Base-by-base conservation (phyloP, 345 rosid genomes). In the Xanthoceras sorbifolium region DNA sequence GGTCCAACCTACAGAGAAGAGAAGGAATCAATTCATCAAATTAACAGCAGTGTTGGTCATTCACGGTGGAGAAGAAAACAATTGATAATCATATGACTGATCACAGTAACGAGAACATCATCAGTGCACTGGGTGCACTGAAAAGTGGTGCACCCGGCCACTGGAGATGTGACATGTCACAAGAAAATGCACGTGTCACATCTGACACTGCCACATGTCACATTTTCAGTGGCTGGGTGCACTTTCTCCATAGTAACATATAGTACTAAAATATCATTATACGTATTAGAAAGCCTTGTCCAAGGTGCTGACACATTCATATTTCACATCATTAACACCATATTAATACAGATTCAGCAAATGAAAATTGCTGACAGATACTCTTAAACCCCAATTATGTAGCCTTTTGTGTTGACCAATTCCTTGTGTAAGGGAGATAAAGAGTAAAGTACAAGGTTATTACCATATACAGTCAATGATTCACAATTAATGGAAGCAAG, bases 1-100 rank as follows among this genome's bases (percentile, higher is more conserved):
- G 99, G 99, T 73, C 99, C 99, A 84, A 97, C 99, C 99, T 95
- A 82, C 50, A 67, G 71, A 62, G 22, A 79, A 80, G 64, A 64
- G 64, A 76, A 73, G 74, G 55, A 40, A 72, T 64, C 60, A 69
- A 64, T 29, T 64, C 65, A 29, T 77, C 71, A 73, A 71, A 83
- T 23, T 75, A 79, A 69, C 64, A 65, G 42, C 23, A 23, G 44
- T 73, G 36, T 62, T 46, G 73, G 71, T 77, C 57, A 54, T 72
- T 60, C 68, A 67, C 74, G 77, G 42, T 57, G 20, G 59, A 68
- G 50, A 73, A 71, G 8, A 62, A 67, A 34, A 48, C 32, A 36
- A 71, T 42, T 66, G 8, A 77, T 64, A 23, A 73, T 59, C 46
- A 40, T 32, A 79, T 15, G 44, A 59, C 70, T 11, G 32, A 74